Evolutionary conservation across 1,284 basidiomycete genomes (phyloP), one percentile per base, ranked within the genome.

Genomic region (Naganishia albida): DNA sequence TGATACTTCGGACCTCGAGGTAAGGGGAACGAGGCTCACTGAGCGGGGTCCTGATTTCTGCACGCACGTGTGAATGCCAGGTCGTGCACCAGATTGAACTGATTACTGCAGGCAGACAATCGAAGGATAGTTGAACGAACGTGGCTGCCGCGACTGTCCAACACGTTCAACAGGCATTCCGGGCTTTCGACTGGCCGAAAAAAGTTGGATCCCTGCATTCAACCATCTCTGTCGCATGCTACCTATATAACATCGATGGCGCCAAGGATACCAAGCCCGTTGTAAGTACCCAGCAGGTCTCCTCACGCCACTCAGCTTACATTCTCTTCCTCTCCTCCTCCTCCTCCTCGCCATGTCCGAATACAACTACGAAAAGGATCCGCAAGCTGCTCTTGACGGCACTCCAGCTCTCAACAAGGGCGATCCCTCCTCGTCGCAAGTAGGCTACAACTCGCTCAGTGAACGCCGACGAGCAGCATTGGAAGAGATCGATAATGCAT

Each of bases 401-500:
- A 28, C 57, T 2, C 57, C 46, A 7, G 57, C 46, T 13, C 30
- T 60, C 12, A 4, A 16, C n/a, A 60, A 50, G 46, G 46, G 23
- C 10, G 39, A 42, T 2, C 57, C 26, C 1, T 34, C 16, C 1
- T 50, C 34, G 13, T 26, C 46, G 4, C 57, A 60, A 23, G 25
- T 50, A 7, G 57, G 34, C 7, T 60, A 60, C 57, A 60, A 12
- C 15, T 20, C 57, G 26, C 43, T 63, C 50, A 63, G 60, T 67
- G 81, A 84, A 68, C 76, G 77, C 48, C 84, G 88, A 70, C 82
- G 86, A n/a, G 86, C 85, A 42, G 88, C 88, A 42, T 81, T 90
- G 51, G 84, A 86, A 38, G 87, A 89, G 74, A 83, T 90, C 64
- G 88, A 90, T 75, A 86, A 88, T 72, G 88, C 88, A 62, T 82